Conservation (phyloP, 1,284 basidiomycete species). For the Pisolithus thermaeus region DNA sequence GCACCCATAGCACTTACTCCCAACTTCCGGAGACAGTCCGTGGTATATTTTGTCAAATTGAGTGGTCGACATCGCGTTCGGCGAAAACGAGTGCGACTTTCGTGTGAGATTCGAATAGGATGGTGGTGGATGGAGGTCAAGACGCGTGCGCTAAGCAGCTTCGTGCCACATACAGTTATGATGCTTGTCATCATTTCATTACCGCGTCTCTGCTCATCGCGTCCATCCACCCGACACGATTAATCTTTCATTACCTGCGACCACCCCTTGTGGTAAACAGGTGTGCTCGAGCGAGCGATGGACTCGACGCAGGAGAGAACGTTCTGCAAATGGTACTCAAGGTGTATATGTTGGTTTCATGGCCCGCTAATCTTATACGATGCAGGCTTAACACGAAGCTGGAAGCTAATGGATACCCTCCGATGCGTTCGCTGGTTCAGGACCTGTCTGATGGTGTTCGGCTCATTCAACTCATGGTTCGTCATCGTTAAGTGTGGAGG, state of each 20-base stretch:
- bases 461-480: constrained; percentile 87
- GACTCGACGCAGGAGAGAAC: constrained; percentile 44
- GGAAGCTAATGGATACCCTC: constrained; percentile 76
- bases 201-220: no score
- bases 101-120: not conserved
- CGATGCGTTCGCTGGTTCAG: constrained; percentile 86
- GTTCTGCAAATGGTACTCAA: constrained; percentile 79
- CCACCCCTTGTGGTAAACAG: no score
- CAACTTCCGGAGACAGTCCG: constrained; percentile 66
- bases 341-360: not conserved
- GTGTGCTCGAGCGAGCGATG: constrained; percentile 10
- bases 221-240: no score
- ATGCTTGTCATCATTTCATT: no score
- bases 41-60: constrained; percentile 85
- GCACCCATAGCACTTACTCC: constrained; percentile 53
- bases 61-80: constrained; percentile 45
- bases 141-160: constrained; percentile 3
- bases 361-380: constrained; percentile 1
- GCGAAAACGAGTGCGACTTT: constrained; percentile 11
- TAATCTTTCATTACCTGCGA: no score
- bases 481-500: constrained; percentile 16
- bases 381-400: constrained; percentile 92
- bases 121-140: constrained; percentile 14
- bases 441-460: constrained; percentile 95
- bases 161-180: not conserved